These are phyloP conservation scores for Coemansia sp. DNA, from an alignment of 192 early-diverging fungal genomes.

Conservation along the genomic window DNA sequence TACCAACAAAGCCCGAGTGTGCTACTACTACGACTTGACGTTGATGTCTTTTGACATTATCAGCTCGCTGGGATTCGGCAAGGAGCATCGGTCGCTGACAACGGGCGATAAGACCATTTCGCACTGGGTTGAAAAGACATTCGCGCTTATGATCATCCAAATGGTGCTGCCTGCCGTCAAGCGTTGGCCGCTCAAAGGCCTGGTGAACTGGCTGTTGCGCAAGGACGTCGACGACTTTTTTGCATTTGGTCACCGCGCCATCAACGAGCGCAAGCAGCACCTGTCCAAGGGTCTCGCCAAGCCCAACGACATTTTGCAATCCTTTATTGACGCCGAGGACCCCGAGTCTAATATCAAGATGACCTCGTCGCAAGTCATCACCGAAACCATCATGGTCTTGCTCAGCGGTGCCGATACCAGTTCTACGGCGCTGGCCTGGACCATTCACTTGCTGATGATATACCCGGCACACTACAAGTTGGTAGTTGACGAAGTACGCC, in stretches of 20 bases:
- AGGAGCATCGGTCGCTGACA: conserved; percentile 28
- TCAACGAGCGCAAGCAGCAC: conserved; percentile 18
- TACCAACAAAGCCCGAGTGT: conserved; percentile 5
- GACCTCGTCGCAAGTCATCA: conserved; percentile 28
- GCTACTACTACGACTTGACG: conserved; percentile 26
- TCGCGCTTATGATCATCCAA: conserved; percentile 38
- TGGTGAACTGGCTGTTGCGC: conserved; percentile 4
- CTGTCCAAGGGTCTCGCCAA: conserved; percentile 2
- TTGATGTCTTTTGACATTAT: conserved; percentile 42
- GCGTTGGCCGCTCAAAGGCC: conserved; percentile 13
- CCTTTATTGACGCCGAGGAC: conserved; percentile 40
- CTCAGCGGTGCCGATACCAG: conserved; percentile 41
- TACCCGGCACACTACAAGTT: conserved; percentile 24
- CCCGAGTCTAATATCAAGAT: conserved; percentile 29
- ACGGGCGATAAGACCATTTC: conserved; percentile 10
- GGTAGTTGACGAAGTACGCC: conserved; percentile 18
- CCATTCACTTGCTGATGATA: conserved; percentile 37
- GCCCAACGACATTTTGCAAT: conserved; percentile 36
- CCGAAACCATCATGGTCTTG: conserved; percentile 40
- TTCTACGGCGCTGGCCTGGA: conserved; percentile 29
- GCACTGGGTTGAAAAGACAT: conserved; percentile 36
- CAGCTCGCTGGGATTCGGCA: conserved; percentile 35
- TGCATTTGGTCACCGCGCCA: conserved; percentile 17
- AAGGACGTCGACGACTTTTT: conserved; percentile 28
- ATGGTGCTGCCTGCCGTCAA: conserved; percentile 29